Percentiles rank a stretch among this genome's conserved stretches.
Evolutionary conservation across 768 basidiomycete genomes (phyloP).

Genomic region (Naganishia kalamii): DNA sequence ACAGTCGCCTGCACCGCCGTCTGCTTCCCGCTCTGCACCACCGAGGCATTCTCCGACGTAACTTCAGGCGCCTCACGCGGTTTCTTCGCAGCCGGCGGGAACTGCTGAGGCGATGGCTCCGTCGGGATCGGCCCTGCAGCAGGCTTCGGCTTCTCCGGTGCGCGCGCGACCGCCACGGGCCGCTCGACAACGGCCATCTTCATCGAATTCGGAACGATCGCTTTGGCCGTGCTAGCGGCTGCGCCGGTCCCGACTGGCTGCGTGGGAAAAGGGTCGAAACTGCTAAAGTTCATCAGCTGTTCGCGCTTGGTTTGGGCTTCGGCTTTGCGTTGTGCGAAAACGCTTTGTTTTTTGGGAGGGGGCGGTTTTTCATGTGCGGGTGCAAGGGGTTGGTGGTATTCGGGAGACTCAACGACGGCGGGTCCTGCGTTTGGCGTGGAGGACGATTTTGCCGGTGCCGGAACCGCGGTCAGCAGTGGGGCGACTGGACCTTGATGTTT

Average conservation of each 20-base stretch:
- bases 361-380: not conserved
- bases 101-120: not conserved
- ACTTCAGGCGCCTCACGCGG: not conserved
- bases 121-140: not conserved
- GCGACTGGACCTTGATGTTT: not conserved
- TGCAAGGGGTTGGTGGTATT: slow-evolving; percentile 11
- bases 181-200: slow-evolving; percentile 14
- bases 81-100: not conserved
- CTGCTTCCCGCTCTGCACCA: not conserved
- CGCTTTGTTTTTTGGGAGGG: not conserved
- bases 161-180: not conserved
- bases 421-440: not conserved
- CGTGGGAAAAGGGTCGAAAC: slow-evolving; percentile 2
- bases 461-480: not conserved
- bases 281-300: slow-evolving; percentile 1
- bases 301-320: not conserved
- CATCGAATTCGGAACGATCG: not conserved
- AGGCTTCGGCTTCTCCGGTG: not conserved
- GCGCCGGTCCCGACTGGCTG: not conserved
- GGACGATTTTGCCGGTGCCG: not conserved
- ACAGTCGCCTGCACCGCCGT: not conserved
- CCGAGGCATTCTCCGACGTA: not conserved
- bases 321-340: slow-evolving; percentile 11
- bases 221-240: not conserved
- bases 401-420: not conserved